A percentile compares a stretch with the other conserved stretches of the same genome.
Conservation (phyloP, 192 early-diverging fungal genomes). For the Rhizoclosmatium globosum region DNA sequence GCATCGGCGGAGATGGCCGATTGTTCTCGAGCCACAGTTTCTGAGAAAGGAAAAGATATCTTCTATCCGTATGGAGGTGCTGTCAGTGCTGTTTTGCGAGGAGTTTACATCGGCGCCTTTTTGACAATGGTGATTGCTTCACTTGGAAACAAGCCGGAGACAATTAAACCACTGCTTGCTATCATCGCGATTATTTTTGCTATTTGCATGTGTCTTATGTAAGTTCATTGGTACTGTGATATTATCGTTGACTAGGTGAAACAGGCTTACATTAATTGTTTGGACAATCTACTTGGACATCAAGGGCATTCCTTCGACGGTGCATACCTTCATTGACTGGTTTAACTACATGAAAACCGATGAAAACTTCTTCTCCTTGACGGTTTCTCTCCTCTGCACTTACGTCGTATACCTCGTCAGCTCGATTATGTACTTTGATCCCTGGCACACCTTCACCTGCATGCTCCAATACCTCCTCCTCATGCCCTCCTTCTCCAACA, state of each 20-base stretch:
- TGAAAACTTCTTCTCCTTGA: slow-evolving; percentile 44
- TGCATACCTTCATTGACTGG: slow-evolving; percentile 11
- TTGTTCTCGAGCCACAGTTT: background rate
- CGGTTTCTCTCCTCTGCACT: slow-evolving; percentile 48
- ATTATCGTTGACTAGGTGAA: too few relatives aligned
- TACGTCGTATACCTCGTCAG: slow-evolving; percentile 57
- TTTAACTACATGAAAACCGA: slow-evolving; percentile 48
- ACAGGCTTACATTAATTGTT: background rate
- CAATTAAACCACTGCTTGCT: slow-evolving; percentile 73
- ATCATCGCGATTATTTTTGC: slow-evolving; percentile 78
- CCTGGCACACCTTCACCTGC: slow-evolving; percentile 58
- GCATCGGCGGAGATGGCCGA: slow-evolving; percentile 20
- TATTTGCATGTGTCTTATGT: slow-evolving; percentile 69
- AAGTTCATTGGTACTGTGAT: background rate
- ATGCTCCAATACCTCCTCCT: slow-evolving; percentile 82
- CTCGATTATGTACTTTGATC: slow-evolving; percentile 51
- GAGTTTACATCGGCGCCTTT: slow-evolving; percentile 50
- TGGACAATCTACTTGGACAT: slow-evolving; percentile 50
- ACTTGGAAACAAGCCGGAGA: slow-evolving; percentile 59
- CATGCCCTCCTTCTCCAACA: slow-evolving; percentile 89
- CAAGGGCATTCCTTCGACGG: background rate
- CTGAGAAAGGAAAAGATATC: slow-evolving; percentile 45
- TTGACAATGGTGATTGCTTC: slow-evolving; percentile 59
- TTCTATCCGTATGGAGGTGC: slow-evolving; percentile 50
- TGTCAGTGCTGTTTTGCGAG: slow-evolving; percentile 44